Base-by-base conservation (phyloP, 2,329 filamentous ascomycete species). In the Penicillium sp. region DNA sequence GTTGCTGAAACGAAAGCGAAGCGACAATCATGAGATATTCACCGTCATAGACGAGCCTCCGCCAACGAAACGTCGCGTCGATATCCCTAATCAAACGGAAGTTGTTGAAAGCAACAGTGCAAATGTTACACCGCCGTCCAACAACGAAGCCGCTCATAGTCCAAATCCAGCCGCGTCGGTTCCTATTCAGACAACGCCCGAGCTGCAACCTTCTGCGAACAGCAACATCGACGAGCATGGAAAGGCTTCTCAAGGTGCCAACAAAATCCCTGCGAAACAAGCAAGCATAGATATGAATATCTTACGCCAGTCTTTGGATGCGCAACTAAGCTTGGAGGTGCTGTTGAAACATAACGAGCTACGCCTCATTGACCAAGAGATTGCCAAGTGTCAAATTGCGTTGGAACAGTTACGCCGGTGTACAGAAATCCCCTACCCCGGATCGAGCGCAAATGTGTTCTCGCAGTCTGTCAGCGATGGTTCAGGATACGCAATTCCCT, bases 281-380 rank as follows among this genome's bases (percentile, higher is more conserved):
- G 60, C 58, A 14, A 68, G 68, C 21, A 64, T 70, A 38, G 65
- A 71, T 53, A 57, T 66, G 21, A 65, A 86, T 38, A 78, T 77
- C 57, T 81, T 88, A 61, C 84, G 84, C 68, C 86, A 92, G 64
- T 82, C 83, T 35, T 88, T 97, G 68, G 87, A 91, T 68, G 86
- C 91, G 60, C 89, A 97, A 74, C 88, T 97, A 72, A 90, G 91
- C 67, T 83, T 94, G 63, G 92, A 97, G 77, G 92, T 97, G 53
- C 77, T 97, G 61, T 78, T 95, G 70, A 97, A 97, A 79, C 94
- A 99, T 74, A 86, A 94, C 67, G 94, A 99, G 77, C 77, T 97
- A 59, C 90, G 92, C 57, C 81, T 96, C 64, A 96, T 97, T 72
- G 91, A 97, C 69, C 91, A 96, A 74, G 94, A 97, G 76, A 82